These are phyloP conservation scores for Royoungia palumana DNA, from an alignment of 768 basidiomycete species.

Conservation along the genomic window DNA sequence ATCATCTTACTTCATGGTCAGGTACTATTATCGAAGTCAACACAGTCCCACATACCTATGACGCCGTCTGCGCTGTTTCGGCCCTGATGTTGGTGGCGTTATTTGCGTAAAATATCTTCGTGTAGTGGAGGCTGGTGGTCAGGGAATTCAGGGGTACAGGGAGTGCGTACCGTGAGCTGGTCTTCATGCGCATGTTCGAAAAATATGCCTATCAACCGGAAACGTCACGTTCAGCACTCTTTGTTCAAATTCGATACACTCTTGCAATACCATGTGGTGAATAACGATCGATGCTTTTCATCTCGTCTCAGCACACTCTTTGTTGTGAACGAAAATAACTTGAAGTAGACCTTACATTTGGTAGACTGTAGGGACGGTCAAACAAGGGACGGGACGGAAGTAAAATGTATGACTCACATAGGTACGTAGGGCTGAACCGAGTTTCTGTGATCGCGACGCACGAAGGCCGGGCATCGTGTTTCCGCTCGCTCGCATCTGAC, in stretches of 20 bases:
- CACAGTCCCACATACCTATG: constrained; percentile 37
- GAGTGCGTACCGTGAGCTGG: constrained; percentile 48
- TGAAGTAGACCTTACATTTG: constrained; percentile 40
- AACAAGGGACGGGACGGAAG: too few relatives aligned
- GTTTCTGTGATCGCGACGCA: too few relatives aligned
- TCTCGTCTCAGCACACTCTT: not conserved
- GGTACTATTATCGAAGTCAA: not conserved
- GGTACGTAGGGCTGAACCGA: too few relatives aligned
- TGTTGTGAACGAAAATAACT: not conserved
- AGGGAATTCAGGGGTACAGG: not conserved
- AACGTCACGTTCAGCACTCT: not conserved
- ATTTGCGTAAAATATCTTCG: constrained; percentile 66
- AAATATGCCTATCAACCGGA: constrained; percentile 48
- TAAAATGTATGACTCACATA: too few relatives aligned
- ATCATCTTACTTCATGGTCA: constrained; percentile 14
- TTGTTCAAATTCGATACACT: constrained; percentile 14
- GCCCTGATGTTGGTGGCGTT: constrained; percentile 60
- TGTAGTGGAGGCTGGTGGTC: not conserved
- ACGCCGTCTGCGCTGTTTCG: constrained; percentile 48
- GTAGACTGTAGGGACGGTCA: too few relatives aligned
- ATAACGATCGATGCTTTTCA: constrained; percentile 41
- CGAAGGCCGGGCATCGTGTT: too few relatives aligned
- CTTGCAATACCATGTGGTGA: constrained; percentile 47
- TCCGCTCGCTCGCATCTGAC: too few relatives aligned
- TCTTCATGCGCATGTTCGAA: constrained; percentile 76